phyloP scores from a whole-genome alignment of 1,139 yeast genomes.

The Pichia inconspicua region DNA sequence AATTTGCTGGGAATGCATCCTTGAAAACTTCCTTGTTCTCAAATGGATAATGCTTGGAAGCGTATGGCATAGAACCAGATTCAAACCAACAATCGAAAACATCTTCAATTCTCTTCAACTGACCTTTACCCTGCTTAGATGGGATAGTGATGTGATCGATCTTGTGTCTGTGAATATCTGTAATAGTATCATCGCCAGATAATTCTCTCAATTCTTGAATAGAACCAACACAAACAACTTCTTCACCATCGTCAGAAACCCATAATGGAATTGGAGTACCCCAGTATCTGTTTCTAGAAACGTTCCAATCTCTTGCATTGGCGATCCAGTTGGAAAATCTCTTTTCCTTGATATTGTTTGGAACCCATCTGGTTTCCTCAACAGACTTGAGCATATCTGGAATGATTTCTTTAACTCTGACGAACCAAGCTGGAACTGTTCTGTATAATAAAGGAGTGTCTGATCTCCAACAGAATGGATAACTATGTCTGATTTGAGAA shows the following conservation, averaged over 20 bases:
- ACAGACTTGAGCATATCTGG: constrained; percentile 88
- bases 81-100: constrained; percentile 99
- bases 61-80: constrained; percentile 98
- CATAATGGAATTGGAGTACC: constrained; percentile 98
- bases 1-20: constrained; percentile 87
- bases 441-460: constrained; percentile 95
- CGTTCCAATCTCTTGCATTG: constrained; percentile 98
- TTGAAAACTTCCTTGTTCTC: constrained; percentile 67
- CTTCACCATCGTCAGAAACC: constrained; percentile 91
- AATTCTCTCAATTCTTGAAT: constrained; percentile 76
- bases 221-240: constrained; percentile 88
- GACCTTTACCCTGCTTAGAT: constrained; percentile 84
- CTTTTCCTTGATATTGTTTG: constrained; percentile 80
- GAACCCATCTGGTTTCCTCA: constrained; percentile 91
- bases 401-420: constrained; percentile 75
- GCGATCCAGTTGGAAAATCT: constrained; percentile 97
- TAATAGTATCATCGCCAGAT: constrained; percentile 72
- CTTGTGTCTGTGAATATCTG: constrained; percentile 88
- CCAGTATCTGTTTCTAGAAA: constrained; percentile 98
- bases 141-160: constrained; percentile 92
- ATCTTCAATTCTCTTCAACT: constrained; percentile 84
- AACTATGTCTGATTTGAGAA: constrained; percentile 86
- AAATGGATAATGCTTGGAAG: constrained; percentile 94
- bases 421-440: constrained; percentile 98
- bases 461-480: constrained; percentile 99